Evolutionary conservation across 148 eudicot species (phyloP).

Genomic region (Heliosperma pusillum): DNA sequence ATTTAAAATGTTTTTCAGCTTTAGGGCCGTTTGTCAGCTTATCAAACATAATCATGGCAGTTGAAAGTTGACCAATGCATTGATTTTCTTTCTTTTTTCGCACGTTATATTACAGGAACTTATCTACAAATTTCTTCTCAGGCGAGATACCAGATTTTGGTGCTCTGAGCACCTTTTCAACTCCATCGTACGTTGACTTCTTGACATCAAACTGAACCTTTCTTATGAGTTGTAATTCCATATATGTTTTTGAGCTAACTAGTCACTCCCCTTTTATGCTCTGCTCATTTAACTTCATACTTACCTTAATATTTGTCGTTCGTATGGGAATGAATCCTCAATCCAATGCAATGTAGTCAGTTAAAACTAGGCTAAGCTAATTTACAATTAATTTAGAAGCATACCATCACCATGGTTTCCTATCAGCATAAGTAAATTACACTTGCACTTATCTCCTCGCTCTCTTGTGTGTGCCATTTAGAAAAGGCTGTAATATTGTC

Average conservation of each 20-base stretch:
- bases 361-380: background rate
- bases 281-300: background rate
- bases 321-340: background rate
- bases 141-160: conserved; percentile 93
- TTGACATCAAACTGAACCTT: background rate
- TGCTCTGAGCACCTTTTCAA: conserved; percentile 66
- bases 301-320: background rate
- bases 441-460: background rate
- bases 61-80: background rate
- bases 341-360: background rate
- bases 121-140: conserved; percentile 88
- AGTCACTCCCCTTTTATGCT: background rate
- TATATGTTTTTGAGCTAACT: background rate
- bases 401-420: background rate
- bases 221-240: background rate
- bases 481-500: too few relatives aligned
- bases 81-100: background rate
- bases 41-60: background rate
- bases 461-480: too few relatives aligned
- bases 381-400: background rate
- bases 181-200: conserved; percentile 58
- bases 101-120: conserved; percentile 46
- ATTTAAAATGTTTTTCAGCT: background rate
- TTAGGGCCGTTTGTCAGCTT: background rate
- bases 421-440: background rate